phyloP scores from a whole-genome alignment of 768 basidiomycete genomes.

The Tricholoma matsutake region DNA sequence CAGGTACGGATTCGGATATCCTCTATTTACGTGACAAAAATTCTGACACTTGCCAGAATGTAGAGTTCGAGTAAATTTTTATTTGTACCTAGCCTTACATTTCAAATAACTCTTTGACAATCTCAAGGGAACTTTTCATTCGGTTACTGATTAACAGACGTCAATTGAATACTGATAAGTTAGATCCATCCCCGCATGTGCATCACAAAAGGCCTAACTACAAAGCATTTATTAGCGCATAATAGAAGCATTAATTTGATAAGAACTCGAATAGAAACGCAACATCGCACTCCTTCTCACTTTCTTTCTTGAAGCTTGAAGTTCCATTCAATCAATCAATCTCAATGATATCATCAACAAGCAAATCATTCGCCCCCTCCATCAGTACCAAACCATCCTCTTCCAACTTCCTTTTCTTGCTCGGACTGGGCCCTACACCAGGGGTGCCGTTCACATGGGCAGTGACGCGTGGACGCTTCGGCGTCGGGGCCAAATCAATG shows the following conservation, averaged over 20 bases:
- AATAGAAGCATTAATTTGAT: background rate
- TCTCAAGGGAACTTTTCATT: no score
- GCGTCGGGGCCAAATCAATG: slow-evolving; percentile 50
- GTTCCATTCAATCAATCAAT: slow-evolving; percentile 40
- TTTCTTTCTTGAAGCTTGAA: background rate
- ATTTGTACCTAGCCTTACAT: no score
- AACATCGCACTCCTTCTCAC: background rate
- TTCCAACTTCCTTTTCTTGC: slow-evolving; percentile 63
- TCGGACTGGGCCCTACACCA: slow-evolving; percentile 42
- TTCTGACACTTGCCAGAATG: no score
- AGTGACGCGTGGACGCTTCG: slow-evolving; percentile 46
- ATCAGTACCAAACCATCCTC: slow-evolving; percentile 73
- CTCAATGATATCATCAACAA: slow-evolving; percentile 57
- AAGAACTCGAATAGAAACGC: background rate
- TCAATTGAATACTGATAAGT: no score
- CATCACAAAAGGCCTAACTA: background rate
- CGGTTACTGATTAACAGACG: no score
- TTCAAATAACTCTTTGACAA: no score
- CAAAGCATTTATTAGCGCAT: background rate
- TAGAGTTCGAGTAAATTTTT: no score
- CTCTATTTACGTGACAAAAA: no score
- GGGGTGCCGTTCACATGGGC: slow-evolving; percentile 9
- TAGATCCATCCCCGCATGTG: background rate
- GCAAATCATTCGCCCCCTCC: slow-evolving; percentile 50
- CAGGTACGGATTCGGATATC: no score